phyloP scores from a whole-genome alignment of 208 protist genomes.

The Trypanosoma mega region DNA sequence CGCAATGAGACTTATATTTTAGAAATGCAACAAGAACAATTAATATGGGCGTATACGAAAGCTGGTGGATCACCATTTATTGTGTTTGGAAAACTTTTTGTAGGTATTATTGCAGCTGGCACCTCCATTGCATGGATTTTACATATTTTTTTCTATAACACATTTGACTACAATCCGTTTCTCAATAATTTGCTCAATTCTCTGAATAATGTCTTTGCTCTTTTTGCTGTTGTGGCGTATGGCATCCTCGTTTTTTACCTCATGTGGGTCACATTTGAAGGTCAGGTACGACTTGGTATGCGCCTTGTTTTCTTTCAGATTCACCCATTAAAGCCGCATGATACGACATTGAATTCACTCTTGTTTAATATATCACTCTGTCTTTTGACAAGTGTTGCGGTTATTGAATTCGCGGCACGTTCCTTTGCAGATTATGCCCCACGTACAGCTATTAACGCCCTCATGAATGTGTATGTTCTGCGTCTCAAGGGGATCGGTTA shows the following conservation, averaged over 20 bases:
- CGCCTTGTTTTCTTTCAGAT: conserved; percentile 43
- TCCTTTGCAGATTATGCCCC: conserved; percentile 60
- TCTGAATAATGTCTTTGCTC: conserved; percentile 49
- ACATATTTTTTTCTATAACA: conserved; percentile 63
- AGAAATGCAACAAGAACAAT: conserved; percentile 27
- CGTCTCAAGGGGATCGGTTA: conserved; percentile 27
- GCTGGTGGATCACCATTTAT: conserved; percentile 27
- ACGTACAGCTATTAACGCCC: conserved; percentile 30
- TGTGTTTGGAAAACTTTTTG: conserved; percentile 20
- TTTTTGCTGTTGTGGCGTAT: conserved; percentile 66
- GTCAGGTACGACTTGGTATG: conserved; percentile 70
- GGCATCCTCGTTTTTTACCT: conserved; percentile 69
- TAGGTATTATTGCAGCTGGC: conserved; percentile 28
- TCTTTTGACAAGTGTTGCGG: conserved; percentile 49
- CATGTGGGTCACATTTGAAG: conserved; percentile 61
- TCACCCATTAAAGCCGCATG: conserved; percentile 49
- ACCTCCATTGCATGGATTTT: conserved; percentile 50
- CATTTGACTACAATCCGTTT: conserved; percentile 37
- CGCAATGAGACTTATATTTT: conserved; percentile 31
- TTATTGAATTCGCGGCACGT: conserved; percentile 61
- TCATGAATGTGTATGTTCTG: conserved; percentile 42
- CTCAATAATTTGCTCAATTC: conserved; percentile 46
- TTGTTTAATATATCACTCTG: conserved; percentile 77
- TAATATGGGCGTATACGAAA: conserved; percentile 29
- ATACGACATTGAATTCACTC: conserved; percentile 85